These are phyloP conservation scores for Puya raimondii DNA, from an alignment of 176 grass and related monocot genomes.

Conservation along the genomic window DNA sequence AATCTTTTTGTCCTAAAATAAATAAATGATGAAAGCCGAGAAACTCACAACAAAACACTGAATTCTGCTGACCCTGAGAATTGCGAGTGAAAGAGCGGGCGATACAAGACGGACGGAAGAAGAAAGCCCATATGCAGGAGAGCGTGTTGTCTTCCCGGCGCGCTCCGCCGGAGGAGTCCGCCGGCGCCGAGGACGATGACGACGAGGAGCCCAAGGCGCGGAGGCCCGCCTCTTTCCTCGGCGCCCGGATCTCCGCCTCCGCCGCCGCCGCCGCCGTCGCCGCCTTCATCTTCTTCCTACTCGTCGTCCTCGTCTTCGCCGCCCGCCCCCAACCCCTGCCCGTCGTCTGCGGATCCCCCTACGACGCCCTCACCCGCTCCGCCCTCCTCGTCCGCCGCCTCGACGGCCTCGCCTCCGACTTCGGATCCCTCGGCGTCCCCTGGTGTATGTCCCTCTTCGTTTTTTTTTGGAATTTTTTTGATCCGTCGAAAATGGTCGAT, in stretches of 20 bases:
- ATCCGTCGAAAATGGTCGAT: neutral
- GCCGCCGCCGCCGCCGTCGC: slow-evolving; percentile 20
- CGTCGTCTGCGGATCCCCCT: slow-evolving; percentile 36
- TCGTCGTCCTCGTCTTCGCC: slow-evolving; percentile 27
- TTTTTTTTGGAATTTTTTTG: neutral
- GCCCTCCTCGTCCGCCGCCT: slow-evolving; percentile 16
- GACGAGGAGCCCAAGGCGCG: slow-evolving; percentile 51
- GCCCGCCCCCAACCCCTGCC: slow-evolving; percentile 23
- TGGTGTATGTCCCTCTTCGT: slow-evolving; percentile 52
- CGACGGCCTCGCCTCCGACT: slow-evolving; percentile 63
- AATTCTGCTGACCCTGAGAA: too few species aligned
- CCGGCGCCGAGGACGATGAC: neutral
- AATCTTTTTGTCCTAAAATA: too few species aligned
- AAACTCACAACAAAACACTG: too few species aligned
- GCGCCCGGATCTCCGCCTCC: slow-evolving; percentile 21
- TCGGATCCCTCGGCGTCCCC: slow-evolving; percentile 82
- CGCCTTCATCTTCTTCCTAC: slow-evolving; percentile 40
- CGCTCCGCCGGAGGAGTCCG: too few species aligned
- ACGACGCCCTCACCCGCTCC: slow-evolving; percentile 29
- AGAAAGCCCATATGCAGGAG: too few species aligned
- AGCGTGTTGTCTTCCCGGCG: too few species aligned
- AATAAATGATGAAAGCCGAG: too few species aligned
- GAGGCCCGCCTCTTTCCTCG: slow-evolving; percentile 20
- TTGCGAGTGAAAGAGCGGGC: too few species aligned
- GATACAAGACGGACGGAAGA: too few species aligned